Base-by-base conservation (phyloP, 208 protist genomes). In the Trypanosoma melophagium region DNA sequence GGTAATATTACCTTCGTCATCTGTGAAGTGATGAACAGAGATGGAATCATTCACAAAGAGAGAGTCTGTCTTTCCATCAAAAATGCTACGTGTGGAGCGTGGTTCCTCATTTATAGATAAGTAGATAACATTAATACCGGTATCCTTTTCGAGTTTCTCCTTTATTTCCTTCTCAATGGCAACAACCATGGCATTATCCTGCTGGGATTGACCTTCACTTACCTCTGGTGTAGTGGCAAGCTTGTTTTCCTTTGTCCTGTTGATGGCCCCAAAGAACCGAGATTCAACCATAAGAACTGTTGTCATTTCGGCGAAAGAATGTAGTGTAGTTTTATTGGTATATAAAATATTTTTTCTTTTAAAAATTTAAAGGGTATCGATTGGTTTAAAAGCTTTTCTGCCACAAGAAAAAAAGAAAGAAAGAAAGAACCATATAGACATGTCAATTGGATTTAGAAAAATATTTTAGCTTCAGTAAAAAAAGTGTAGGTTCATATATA, bases 11-110 rank as follows among this genome's bases (percentile, higher is more conserved):
- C 84, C 81, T 19, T 83, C 53, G 7, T 62, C 60, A 72, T 87
- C 72, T 38, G 84, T 86, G 71, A 89, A 79, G 69, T 89, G 75
- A 78, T 94, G 89, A 19, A 89, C 67, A 40, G 85, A 87, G 19
- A 92, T 67, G 63, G 67, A 76, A 60, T 90, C 66, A 40, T 55
- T 65, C 8, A 80, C 62, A 60, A 85, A 86, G 21, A 89, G 61
- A 22, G 77, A 72, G 28, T 84, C 75, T 10, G 66, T 66, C 53
- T 84, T 83, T 1, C 73, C 69, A 24, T 77, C 80, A 63, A 80
- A 83, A 7, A 76, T 21, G 7, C 21, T 53, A 25, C 72, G 72
- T 10, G 40, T 66, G 1, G 62, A 57, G 16, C 61, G 70, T 17
- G 62, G 63, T 51, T 76, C 70, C 1, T 57, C 45, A 35, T 24